Evolutionary conservation across 116 monocot species (phyloP), one percentile per base, ranked within the genome.

Genomic region (Phalaenopsis hybrid): DNA sequence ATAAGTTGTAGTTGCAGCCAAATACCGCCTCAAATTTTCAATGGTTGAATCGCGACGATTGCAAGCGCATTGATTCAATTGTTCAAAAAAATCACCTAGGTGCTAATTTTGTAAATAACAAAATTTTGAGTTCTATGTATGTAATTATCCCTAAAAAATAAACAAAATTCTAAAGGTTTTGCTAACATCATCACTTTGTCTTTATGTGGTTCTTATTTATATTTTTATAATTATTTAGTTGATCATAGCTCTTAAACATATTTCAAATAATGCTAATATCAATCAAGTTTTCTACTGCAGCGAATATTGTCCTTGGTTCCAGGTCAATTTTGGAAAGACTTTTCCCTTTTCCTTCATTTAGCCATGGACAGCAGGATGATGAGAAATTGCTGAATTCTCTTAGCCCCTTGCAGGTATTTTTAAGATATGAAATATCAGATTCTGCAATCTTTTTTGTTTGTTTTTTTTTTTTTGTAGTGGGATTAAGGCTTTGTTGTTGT

Each of bases 371-470:
- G 77, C 86, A 87, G 45, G 80, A 52, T 69, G 72, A 86, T 74
- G 83, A 77, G 31, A 82, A 41, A 8, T 8, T 78, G 69, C 65
- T 59, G 57, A 10, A 79, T 34, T 84, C 23, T 83, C 89, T 92
- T 74, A 93, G 89, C 80, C 92, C 95, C 21, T 88, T 95, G 70
- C 93, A 93, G 95, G 98, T 98, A 89, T 44, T 51, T 43, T n/a
- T 17, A 48, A 21, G 49, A 65, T 33, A 20, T 18, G 8, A 34
- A 12, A 31, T 69, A 4, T 74, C 74, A 74, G 37, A 74, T 74
- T 20, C 18, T 74, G 44, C 5, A 31, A 44, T 20, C 2, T 69
- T 28, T 69, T 10, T 69, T 69, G 5, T 4, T 5, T 5, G 6
- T 68, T 25, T 12, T 68, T 68, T 31, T 33, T 31, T 31, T 31